Evolutionary conservation across 2,329 filamentous ascomycete genomes (phyloP).

Genomic region (Triangularia verruculosa): DNA sequence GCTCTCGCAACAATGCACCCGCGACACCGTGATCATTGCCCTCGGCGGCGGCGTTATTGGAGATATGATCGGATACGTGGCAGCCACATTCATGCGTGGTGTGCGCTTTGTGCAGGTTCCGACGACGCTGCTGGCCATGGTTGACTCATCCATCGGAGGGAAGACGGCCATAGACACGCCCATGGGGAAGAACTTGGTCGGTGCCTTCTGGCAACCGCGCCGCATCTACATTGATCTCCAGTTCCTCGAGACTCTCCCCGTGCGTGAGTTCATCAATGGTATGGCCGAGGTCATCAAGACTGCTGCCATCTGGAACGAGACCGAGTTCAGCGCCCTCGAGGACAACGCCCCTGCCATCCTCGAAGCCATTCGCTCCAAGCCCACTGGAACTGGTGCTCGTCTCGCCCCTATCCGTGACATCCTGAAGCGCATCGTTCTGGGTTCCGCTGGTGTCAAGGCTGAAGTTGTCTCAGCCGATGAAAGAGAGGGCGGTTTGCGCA

Average conservation of each 20-base stretch:
- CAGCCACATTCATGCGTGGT: slow-evolving; percentile 97
- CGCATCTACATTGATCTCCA: slow-evolving; percentile 91
- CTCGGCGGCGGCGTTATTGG: slow-evolving; percentile 95
- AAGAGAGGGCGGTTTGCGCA: slow-evolving; percentile 87
- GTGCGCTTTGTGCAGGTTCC: slow-evolving; percentile 95
- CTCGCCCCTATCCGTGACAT: slow-evolving; percentile 68
- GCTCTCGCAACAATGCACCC: slow-evolving; percentile 83
- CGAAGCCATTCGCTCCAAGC: slow-evolving; percentile 62
- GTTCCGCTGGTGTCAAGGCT: slow-evolving; percentile 90
- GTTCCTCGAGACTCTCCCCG: slow-evolving; percentile 86
- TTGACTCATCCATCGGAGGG: slow-evolving; percentile 95
- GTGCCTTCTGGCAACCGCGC: slow-evolving; percentile 93
- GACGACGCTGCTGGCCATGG: slow-evolving; percentile 92
- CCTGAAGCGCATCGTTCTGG: slow-evolving; percentile 77
- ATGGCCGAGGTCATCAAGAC: slow-evolving; percentile 99
- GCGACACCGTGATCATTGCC: slow-evolving; percentile 92
- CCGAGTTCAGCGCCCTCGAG: slow-evolving; percentile 81
- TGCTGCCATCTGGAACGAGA: slow-evolving; percentile 90
- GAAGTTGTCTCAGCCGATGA: slow-evolving; percentile 93
- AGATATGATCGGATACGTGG: slow-evolving; percentile 96
- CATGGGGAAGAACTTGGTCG: slow-evolving; percentile 92
- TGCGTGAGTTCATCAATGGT: slow-evolving; percentile 93
- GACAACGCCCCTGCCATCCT: slow-evolving; percentile 76
- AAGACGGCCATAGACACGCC: slow-evolving; percentile 98
- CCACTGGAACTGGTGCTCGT: slow-evolving; percentile 43